Percentiles rank a stretch among this genome's conserved stretches.
Evolutionary conservation across 2,329 filamentous ascomycete genomes (phyloP).

Genomic region (Trichoderma lentiforme): DNA sequence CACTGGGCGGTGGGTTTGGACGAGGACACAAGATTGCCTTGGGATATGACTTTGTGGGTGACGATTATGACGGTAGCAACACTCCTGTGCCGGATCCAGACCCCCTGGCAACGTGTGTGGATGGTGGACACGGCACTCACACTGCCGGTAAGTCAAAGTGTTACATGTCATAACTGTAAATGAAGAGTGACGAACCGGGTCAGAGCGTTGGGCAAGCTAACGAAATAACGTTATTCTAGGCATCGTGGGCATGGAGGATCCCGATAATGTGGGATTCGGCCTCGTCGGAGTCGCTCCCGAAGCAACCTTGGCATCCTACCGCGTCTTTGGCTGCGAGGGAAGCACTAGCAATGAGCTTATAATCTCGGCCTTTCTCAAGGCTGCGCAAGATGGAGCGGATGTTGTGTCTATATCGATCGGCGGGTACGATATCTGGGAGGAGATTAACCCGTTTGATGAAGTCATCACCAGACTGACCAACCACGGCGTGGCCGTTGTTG

Average conservation of each 20-base stretch:
- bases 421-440: slow-evolving; percentile 23
- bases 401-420: slow-evolving; percentile 29
- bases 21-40: slow-evolving; percentile 39
- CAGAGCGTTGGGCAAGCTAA: not conserved
- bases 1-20: slow-evolving; percentile 58
- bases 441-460: slow-evolving; percentile 40
- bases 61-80: slow-evolving; percentile 21
- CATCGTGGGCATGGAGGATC: slow-evolving; percentile 34
- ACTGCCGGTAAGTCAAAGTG: not conserved
- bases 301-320: slow-evolving; percentile 50
- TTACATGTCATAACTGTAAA: not conserved
- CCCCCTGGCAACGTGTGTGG: slow-evolving; percentile 22
- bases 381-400: slow-evolving; percentile 47
- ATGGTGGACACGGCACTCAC: slow-evolving; percentile 25
- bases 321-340: slow-evolving; percentile 50
- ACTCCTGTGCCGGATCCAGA: slow-evolving; percentile 22
- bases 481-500: not conserved
- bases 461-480: slow-evolving; percentile 42
- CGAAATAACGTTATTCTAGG: not conserved
- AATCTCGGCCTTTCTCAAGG: slow-evolving; percentile 51
- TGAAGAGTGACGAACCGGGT: not conserved
- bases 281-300: slow-evolving; percentile 51
- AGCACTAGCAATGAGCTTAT: slow-evolving; percentile 48
- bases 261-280: slow-evolving; percentile 35
- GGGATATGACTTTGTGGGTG: slow-evolving; percentile 28